Evolutionary conservation across 2,329 filamentous ascomycete genomes (phyloP).

Genomic region (Curvularia spicifera): DNA sequence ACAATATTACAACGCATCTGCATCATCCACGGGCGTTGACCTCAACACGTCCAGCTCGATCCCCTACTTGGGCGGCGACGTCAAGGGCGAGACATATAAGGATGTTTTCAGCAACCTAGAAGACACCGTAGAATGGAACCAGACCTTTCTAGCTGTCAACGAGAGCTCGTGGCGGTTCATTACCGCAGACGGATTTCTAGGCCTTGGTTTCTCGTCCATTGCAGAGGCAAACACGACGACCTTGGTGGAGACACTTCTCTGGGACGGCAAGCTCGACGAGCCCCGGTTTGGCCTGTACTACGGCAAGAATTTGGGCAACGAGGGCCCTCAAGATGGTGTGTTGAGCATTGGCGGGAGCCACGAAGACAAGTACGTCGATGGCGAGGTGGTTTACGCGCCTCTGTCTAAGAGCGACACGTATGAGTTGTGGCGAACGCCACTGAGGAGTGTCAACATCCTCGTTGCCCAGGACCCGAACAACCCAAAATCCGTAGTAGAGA

Average conservation of each 20-base stretch:
- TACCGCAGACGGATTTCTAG: conserved; percentile 29
- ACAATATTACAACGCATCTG: conserved; percentile 20
- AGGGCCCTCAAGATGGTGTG: conserved; percentile 20
- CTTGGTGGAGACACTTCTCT: conserved; percentile 28
- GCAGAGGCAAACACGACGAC: conserved; percentile 20
- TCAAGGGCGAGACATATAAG: conserved; percentile 15
- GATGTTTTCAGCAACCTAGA: conserved; percentile 21
- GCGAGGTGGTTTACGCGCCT: conserved; percentile 59
- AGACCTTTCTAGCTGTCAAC: conserved; percentile 27
- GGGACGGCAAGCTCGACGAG: conserved; percentile 20
- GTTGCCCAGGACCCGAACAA: conserved; percentile 17
- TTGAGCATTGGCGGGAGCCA: conserved; percentile 42
- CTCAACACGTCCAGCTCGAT: conserved; percentile 14
- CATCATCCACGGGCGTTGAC: conserved; percentile 20
- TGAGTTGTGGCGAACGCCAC: conserved; percentile 26
- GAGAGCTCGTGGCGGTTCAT: conserved; percentile 27
- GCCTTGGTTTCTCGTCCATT: conserved; percentile 28
- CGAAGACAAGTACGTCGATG: conserved; percentile 66
- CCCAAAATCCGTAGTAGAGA: conserved; percentile 16
- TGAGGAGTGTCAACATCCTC: conserved; percentile 15
- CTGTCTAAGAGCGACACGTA: conserved; percentile 18
- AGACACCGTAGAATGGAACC: conserved; percentile 23
- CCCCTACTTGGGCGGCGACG: conserved; percentile 22
- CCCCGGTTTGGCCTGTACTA: conserved; percentile 26
- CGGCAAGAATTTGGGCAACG: conserved; percentile 19